phyloP scores from a whole-genome alignment of 192 early-diverging fungal genomes.

The Physocladia obscura region DNA sequence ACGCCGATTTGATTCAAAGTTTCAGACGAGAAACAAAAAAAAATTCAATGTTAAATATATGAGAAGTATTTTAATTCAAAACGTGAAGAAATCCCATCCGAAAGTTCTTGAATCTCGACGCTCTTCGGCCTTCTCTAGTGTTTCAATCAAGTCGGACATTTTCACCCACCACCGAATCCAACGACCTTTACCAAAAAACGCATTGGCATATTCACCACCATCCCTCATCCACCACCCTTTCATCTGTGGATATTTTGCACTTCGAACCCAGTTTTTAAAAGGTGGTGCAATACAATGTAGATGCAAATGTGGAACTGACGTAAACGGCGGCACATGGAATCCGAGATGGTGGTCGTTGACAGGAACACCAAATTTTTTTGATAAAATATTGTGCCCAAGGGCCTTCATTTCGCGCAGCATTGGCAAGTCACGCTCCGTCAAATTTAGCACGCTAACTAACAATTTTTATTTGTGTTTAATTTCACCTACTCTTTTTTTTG shows the following conservation, averaged over 20 bases:
- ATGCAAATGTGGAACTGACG: slow-evolving; percentile 67
- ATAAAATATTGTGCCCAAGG: neutral
- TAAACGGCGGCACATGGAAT: slow-evolving; percentile 75
- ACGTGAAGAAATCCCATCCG: slow-evolving; percentile 25
- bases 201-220: neutral
- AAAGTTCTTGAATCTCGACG: slow-evolving; percentile 19
- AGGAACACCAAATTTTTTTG: slow-evolving; percentile 7
- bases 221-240: slow-evolving; percentile 18
- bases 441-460: slow-evolving; percentile 5
- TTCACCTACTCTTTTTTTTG: neutral
- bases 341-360: slow-evolving; percentile 46
- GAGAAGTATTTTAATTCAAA: too few relatives aligned
- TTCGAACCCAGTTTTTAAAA: slow-evolving; percentile 42
- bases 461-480: too few relatives aligned
- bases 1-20: neutral
- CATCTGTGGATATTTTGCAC: slow-evolving; percentile 34
- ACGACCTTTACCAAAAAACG: slow-evolving; percentile 15
- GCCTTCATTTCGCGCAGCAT: slow-evolving; percentile 25
- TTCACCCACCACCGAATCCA: slow-evolving; percentile 37
- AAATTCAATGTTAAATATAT: neutral
- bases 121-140: slow-evolving; percentile 22
- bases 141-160: slow-evolving; percentile 4
- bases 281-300: slow-evolving; percentile 62
- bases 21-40: neutral
- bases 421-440: neutral